Evolutionary conservation across 129 eudicot genomes (phyloP).

Genomic region (Heracleum sosnowskyi): DNA sequence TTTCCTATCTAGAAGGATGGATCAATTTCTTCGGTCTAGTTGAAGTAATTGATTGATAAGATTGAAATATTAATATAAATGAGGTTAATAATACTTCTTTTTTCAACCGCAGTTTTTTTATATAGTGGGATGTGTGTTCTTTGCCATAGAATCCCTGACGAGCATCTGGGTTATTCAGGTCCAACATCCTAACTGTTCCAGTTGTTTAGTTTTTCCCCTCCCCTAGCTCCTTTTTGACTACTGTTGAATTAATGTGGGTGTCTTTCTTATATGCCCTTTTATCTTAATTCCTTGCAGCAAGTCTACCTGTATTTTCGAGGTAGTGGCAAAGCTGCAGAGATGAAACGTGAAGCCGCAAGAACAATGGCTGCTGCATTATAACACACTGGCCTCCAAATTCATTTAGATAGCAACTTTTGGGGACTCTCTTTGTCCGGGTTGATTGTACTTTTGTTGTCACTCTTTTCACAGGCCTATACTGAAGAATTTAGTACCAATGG

Average conservation of each 20-base stretch:
- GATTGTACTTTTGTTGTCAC: neutral
- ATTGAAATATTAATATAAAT: too few relatives aligned
- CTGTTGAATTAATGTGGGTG: neutral
- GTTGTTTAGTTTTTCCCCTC: neutral
- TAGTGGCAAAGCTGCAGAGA: constrained; percentile 73
- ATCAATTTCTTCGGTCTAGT: too few relatives aligned
- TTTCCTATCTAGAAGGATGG: neutral
- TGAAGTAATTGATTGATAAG: neutral
- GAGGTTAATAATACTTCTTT: too few relatives aligned
- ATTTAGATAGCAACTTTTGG: neutral
- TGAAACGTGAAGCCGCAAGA: constrained; percentile 75
- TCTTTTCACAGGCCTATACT: neutral
- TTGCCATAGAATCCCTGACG: constrained; percentile 60
- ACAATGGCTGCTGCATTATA: constrained; percentile 46
- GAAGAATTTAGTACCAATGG: neutral
- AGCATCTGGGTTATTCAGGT: constrained; percentile 99
- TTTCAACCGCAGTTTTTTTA: constrained; percentile 51
- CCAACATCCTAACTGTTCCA: neutral
- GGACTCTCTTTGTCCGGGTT: neutral
- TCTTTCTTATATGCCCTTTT: neutral
- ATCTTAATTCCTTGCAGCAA: too few relatives aligned
- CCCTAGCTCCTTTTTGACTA: neutral
- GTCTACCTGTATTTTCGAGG: constrained; percentile 88
- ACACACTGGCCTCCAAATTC: constrained; percentile 4
- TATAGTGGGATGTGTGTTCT: constrained; percentile 61